These are phyloP conservation scores for Rhodotorula toruloides DNA, from an alignment of 768 basidiomycete genomes.

Conservation along the genomic window DNA sequence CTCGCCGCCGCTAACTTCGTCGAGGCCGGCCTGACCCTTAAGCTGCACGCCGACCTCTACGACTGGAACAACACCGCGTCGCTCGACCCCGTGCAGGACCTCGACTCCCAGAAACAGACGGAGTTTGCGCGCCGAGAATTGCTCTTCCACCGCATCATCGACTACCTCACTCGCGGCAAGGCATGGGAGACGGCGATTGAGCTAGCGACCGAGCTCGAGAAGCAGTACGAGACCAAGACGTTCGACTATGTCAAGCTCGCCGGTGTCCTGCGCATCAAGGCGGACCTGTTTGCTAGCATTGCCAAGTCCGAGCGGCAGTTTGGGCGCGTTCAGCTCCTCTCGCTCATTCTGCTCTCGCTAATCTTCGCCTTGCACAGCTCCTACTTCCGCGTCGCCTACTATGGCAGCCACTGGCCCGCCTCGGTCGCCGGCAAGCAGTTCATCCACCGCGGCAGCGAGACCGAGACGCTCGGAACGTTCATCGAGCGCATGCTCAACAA, in stretches of 20 bases:
- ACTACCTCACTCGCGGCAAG: constrained; percentile 89
- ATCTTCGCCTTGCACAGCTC: constrained; percentile 10
- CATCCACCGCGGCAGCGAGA: constrained; percentile 84
- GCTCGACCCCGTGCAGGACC: constrained; percentile 79
- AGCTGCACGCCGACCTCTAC: constrained; percentile 87
- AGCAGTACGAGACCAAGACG: constrained; percentile 67
- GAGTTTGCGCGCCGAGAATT: constrained; percentile 90
- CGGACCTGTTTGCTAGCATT: constrained; percentile 41
- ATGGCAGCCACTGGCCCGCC: constrained; percentile 72
- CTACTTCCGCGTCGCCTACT: constrained; percentile 92
- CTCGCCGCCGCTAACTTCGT: constrained; percentile 78
- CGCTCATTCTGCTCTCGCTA: background rate
- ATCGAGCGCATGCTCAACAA: constrained; percentile 61
- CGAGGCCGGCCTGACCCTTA: constrained; percentile 87
- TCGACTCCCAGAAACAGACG: constrained; percentile 83
- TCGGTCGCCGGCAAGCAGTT: constrained; percentile 85
- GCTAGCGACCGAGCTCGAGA: constrained; percentile 83
- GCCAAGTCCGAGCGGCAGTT: constrained; percentile 36
- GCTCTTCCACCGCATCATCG: constrained; percentile 81
- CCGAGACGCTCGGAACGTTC: constrained; percentile 82
- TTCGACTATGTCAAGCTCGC: constrained; percentile 53
- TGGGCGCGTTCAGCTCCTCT: constrained; percentile 2
- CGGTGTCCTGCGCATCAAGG: constrained; percentile 42
- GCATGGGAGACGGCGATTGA: constrained; percentile 95
- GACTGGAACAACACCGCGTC: constrained; percentile 80